Evolutionary conservation across 495 filamentous ascomycete species (phyloP).

Genomic region (Xylaria longipes): DNA sequence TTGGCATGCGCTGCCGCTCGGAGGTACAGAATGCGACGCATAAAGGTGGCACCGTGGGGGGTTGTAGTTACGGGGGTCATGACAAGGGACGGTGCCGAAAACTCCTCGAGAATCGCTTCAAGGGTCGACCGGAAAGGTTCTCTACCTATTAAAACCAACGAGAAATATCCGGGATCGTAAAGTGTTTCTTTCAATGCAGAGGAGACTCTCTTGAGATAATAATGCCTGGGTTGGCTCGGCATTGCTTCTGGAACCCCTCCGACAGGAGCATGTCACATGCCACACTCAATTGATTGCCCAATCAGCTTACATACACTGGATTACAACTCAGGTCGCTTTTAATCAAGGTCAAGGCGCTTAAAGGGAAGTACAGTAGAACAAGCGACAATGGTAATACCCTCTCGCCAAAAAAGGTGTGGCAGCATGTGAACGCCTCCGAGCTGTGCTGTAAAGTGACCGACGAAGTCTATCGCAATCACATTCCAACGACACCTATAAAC

Average conservation of each 20-base stretch:
- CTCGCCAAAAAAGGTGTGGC: background rate
- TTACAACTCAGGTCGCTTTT: background rate
- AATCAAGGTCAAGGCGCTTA: background rate
- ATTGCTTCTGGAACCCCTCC: background rate
- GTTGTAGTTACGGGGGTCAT: background rate
- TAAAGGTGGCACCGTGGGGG: background rate
- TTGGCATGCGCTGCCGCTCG: conserved; percentile 7
- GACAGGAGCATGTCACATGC: background rate
- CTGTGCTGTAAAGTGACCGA: background rate
- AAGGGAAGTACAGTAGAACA: background rate
- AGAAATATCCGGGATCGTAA: background rate
- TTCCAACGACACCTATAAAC: background rate
- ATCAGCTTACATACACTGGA: conserved; percentile 6
- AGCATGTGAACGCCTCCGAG: background rate
- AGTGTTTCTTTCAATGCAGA: no score
- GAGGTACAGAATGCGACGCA: conserved; percentile 10
- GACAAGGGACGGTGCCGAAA: background rate
- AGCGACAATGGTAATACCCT: background rate
- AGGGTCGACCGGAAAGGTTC: background rate
- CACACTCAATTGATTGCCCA: background rate
- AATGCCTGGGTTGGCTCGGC: background rate
- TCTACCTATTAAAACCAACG: background rate
- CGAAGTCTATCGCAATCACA: background rate
- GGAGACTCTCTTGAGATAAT: background rate
- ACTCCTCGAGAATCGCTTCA: background rate